phyloP scores from a whole-genome alignment of 2,329 filamentous ascomycete genomes.

The Lachnellula arida region DNA sequence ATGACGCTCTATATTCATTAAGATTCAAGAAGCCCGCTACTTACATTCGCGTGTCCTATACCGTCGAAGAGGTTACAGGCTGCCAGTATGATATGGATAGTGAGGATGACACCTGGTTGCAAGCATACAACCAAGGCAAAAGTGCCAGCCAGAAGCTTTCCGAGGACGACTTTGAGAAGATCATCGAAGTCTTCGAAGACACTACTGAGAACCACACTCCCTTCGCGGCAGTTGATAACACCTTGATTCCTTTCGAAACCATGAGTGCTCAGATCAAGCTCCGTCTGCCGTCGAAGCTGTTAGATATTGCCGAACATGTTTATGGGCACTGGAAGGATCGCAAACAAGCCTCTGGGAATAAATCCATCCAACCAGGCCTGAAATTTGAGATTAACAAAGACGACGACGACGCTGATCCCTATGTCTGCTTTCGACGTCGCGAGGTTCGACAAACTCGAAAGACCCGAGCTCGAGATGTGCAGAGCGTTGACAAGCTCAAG shows the following conservation, averaged over 20 bases:
- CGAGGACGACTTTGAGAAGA: conserved; percentile 87
- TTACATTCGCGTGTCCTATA: conserved; percentile 97
- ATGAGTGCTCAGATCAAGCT: conserved; percentile 53
- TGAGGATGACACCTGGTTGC: conserved; percentile 83
- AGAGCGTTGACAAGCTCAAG: conserved; percentile 91
- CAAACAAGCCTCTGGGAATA: conserved; percentile 63
- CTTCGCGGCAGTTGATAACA: conserved; percentile 84
- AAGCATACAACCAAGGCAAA: conserved; percentile 75
- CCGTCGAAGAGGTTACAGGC: conserved; percentile 90
- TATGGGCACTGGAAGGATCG: conserved; percentile 86
- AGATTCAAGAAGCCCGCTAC: conserved; percentile 79
- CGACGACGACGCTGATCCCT: conserved; percentile 92
- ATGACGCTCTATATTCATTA: conserved; percentile 81
- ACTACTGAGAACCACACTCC: conserved; percentile 79
- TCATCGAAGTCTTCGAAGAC: conserved; percentile 94
- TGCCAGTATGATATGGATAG: conserved; percentile 91
- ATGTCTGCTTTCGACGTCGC: conserved; percentile 94
- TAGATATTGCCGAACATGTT: conserved; percentile 64
- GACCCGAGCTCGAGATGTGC: conserved; percentile 87
- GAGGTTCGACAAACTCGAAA: conserved; percentile 94
- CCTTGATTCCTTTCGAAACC: conserved; percentile 70
- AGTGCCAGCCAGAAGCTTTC: conserved; percentile 62
- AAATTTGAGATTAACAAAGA: conserved; percentile 95
- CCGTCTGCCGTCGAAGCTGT: conserved; percentile 34
- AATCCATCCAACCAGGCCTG: conserved; percentile 68